Conservation (phyloP, 2,329 filamentous ascomycete species). For the Sporothrix dimorphospora region DNA sequence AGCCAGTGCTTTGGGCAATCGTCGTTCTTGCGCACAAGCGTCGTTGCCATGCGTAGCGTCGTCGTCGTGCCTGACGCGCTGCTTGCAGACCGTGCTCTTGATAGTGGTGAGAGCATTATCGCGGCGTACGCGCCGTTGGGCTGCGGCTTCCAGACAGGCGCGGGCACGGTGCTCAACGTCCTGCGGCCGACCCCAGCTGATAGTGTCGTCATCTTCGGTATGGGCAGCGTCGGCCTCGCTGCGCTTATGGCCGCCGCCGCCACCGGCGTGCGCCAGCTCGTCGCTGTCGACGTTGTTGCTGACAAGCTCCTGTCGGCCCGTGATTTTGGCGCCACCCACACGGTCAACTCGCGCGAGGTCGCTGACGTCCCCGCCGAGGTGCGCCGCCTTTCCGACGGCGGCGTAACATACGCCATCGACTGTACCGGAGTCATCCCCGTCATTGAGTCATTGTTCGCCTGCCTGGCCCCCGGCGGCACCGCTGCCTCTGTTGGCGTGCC, state of each 20-base stretch:
- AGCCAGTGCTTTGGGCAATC: constrained; percentile 43
- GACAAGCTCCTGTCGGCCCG: background rate
- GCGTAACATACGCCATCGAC: constrained; percentile 40
- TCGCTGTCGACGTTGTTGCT: background rate
- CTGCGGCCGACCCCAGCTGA: constrained; percentile 34
- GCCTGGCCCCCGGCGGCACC: constrained; percentile 37
- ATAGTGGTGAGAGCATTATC: background rate
- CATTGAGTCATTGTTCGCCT: constrained; percentile 38
- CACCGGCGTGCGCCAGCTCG: background rate
- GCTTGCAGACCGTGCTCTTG: background rate
- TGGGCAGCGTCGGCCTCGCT: background rate
- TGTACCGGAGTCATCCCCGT: constrained; percentile 39
- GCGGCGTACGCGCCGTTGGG: constrained; percentile 45
- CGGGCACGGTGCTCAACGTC: constrained; percentile 46
- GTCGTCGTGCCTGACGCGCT: constrained; percentile 36
- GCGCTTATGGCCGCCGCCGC: background rate
- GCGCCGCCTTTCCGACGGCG: constrained; percentile 37
- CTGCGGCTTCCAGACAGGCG: constrained; percentile 48
- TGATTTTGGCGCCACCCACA: constrained; percentile 38
- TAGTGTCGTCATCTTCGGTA: background rate
- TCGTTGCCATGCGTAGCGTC: constrained; percentile 36
- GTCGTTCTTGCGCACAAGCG: constrained; percentile 37
- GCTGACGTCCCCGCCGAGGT: constrained; percentile 38
- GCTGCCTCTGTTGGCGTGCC: constrained; percentile 43
- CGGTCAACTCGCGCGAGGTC: constrained; percentile 42